Percentiles rank a stretch among this genome's conserved stretches.
These are phyloP conservation scores for Fusarium phyllophilum DNA, from an alignment of 2,329 filamentous ascomycete species.

Conservation along the genomic window DNA sequence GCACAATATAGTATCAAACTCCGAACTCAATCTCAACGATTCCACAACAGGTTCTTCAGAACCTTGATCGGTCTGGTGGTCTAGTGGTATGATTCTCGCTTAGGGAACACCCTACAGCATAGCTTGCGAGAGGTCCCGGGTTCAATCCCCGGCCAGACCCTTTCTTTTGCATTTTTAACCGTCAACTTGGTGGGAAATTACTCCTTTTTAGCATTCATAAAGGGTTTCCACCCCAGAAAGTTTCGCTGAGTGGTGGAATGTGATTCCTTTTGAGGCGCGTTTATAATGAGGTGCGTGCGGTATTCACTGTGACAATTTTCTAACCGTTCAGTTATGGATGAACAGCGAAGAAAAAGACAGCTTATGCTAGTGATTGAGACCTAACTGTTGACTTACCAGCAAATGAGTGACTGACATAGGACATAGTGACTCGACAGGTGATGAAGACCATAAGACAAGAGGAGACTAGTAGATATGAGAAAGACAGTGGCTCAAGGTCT, in stretches of 20 bases:
- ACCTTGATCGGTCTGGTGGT: slow-evolving; percentile 58
- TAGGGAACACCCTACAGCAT: slow-evolving; percentile 62
- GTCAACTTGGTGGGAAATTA: accelerated
- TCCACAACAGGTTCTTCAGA: not conserved
- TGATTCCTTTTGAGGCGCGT: not conserved
- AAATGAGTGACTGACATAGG: no score
- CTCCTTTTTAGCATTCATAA: not conserved
- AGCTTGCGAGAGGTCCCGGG: slow-evolving; percentile 58
- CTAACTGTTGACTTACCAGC: not conserved
- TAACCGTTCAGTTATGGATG: not conserved
- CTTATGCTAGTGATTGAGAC: no score
- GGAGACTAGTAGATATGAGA: accelerated
- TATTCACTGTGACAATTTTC: not conserved
- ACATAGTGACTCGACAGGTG: not conserved
- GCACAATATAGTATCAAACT: not conserved
- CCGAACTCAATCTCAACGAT: not conserved
- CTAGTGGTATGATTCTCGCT: slow-evolving; percentile 79
- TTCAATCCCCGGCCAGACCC: slow-evolving; percentile 59
- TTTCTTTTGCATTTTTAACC: not conserved
- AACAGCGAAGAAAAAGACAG: accelerated
- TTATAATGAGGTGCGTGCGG: not conserved
- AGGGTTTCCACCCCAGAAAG: accelerated
- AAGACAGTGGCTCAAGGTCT: no score
- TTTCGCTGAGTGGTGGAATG: no score
- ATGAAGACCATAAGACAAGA: no score